Conservation (phyloP, 495 filamentous ascomycete species). For the Astrothelium macrocarpum region DNA sequence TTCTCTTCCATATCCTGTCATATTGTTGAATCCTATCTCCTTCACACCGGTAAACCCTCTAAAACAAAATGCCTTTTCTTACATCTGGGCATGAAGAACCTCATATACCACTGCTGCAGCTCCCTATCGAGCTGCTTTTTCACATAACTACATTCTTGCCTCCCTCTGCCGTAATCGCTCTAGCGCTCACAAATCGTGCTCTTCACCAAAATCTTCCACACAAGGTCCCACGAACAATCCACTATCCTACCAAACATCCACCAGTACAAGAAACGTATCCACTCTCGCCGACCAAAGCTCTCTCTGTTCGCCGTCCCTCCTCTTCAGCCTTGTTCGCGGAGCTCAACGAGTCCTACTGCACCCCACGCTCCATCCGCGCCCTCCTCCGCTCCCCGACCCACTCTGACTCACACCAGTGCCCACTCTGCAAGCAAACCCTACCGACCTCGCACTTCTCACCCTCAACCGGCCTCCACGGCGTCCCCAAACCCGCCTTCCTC, state of each 20-base stretch:
- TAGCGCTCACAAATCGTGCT: not conserved
- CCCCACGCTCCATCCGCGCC: conserved; percentile 14
- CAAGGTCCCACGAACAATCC: not conserved
- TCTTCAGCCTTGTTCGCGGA: not conserved
- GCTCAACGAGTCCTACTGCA: conserved; percentile 1
- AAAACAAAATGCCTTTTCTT: not conserved
- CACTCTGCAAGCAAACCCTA: conserved; percentile 19
- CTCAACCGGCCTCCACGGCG: conserved; percentile 4
- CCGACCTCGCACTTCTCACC: conserved; percentile 9
- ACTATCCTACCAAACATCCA: not conserved
- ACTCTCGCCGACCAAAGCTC: not conserved
- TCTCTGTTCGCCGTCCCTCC: not conserved
- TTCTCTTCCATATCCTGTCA: too few species aligned
- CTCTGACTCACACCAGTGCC: conserved; percentile 12
- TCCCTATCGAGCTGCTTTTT: conserved; percentile 9
- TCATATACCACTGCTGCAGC: not conserved
- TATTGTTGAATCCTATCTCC: too few species aligned
- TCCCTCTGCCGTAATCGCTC: conserved; percentile 2
- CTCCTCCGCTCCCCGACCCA: conserved; percentile 9
- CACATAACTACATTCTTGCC: conserved; percentile 7
- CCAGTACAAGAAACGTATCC: too few species aligned
- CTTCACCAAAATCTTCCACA: conserved; percentile 1
- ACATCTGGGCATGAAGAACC: not conserved
- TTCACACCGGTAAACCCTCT: too few species aligned
- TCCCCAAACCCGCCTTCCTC: conserved; percentile 10